These are phyloP conservation scores for Cordyceps militaris DNA, from an alignment of 2,329 filamentous ascomycete genomes.

Conservation along the genomic window DNA sequence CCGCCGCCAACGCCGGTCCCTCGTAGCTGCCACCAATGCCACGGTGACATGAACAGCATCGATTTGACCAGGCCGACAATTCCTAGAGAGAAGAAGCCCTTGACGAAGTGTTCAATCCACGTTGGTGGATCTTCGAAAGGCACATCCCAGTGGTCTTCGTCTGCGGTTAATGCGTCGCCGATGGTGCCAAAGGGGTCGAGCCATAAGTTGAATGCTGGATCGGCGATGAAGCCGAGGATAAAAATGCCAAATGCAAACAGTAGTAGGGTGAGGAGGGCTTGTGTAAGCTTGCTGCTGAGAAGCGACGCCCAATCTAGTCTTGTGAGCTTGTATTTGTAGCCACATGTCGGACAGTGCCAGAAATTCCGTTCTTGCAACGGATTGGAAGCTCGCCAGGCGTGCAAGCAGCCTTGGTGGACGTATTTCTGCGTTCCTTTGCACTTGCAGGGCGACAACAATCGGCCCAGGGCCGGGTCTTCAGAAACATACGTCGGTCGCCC, in stretches of 20 bases:
- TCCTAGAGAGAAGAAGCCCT: constrained; percentile 85
- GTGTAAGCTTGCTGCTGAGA: constrained; percentile 58
- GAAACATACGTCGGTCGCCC: constrained; percentile 56
- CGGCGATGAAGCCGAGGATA: constrained; percentile 80
- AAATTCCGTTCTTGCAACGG: constrained; percentile 61
- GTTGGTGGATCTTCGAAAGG: constrained; percentile 45
- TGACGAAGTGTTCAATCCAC: constrained; percentile 80
- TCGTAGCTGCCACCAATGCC: constrained; percentile 70
- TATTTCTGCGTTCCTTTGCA: constrained; percentile 92
- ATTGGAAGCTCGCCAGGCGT: constrained; percentile 72
- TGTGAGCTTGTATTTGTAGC: constrained; percentile 72
- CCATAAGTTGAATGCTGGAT: constrained; percentile 86
- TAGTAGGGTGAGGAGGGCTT: constrained; percentile 61
- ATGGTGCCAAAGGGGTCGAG: constrained; percentile 66
- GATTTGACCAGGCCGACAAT: constrained; percentile 80
- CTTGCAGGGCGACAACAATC: constrained; percentile 80
- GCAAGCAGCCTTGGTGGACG: constrained; percentile 86
- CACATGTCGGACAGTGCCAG: constrained; percentile 83
- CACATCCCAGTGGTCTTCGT: constrained; percentile 29
- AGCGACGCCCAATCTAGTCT: constrained; percentile 68
- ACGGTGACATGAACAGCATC: constrained; percentile 65
- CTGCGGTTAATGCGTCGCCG: constrained; percentile 39
- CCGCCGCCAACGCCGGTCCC: constrained; percentile 36
- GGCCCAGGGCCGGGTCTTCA: constrained; percentile 64
- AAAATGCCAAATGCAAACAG: constrained; percentile 72